phyloP scores from a whole-genome alignment of 768 basidiomycete species.

The Lepiota venenata region DNA sequence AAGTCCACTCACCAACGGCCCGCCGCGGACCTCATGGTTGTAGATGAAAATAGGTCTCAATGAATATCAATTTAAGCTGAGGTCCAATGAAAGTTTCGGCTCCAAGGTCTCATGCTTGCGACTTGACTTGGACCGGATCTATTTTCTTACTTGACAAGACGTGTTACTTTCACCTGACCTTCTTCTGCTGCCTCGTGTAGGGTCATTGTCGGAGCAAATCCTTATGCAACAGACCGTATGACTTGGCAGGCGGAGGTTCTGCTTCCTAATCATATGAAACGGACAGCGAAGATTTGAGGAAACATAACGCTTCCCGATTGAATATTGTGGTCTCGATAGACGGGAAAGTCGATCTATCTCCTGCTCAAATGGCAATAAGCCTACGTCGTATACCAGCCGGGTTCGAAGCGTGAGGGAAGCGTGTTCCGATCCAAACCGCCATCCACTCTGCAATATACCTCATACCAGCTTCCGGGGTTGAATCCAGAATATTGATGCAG shows the following conservation, averaged over 20 bases:
- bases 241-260: neutral
- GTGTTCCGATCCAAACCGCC: no score
- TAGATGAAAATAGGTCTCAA: neutral
- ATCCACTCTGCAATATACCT: no score
- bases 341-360: no score
- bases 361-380: no score
- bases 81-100: neutral
- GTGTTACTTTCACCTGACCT: neutral
- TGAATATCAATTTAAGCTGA: neutral
- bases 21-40: neutral
- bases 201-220: constrained; percentile 5
- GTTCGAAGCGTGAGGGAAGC: no score
- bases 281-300: neutral
- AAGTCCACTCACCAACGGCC: neutral
- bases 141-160: neutral
- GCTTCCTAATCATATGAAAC: neutral
- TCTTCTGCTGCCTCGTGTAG: neutral
- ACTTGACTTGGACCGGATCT: neutral
- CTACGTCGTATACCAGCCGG: no score
- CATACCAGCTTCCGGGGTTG: no score
- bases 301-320: no score
- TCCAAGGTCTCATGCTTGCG: constrained; percentile 1
- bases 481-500: no score
- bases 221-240: neutral
- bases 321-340: no score